Base-by-base conservation (phyloP, 2,329 filamentous ascomycete species). In the Laburnicola sp. region DNA sequence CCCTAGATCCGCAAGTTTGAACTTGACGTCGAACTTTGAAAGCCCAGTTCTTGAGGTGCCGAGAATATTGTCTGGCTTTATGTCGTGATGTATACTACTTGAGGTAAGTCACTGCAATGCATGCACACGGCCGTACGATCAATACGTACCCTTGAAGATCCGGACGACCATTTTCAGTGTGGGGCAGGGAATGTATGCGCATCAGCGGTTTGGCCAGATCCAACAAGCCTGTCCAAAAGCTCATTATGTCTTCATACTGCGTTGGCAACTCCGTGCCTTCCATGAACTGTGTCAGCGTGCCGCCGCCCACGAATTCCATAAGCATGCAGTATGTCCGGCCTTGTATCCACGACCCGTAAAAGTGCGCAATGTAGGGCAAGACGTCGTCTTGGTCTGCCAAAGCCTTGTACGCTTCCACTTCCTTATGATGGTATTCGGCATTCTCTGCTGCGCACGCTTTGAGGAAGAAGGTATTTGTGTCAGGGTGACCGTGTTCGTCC, bases 51-150 rank as follows among this genome's bases (percentile, higher is more conserved):
- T 28, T 2, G 55, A 31, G 0, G 70, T 59, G 0, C 62, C 63
- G 52, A 78, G 71, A 32, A 78, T 75, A 39, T 78, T 78, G 28
- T 72, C 66, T 22, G 74, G 66, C 54, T 78, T 78, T 47, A 79
- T 61, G 64, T 79, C 76, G 6, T 71, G 66, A 45, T 78, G 75
- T 59, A 73, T 72, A 1, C 73, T 76, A 9, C 1, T 28, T 2
- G 2, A 3, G 31, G 21, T 50, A 8, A 52, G 43, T 22, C 40
- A 41, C 4, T 35, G 26, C 3, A 8, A 9, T 30, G 22, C 22
- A 11, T 10, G 26, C 22, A 41, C 21, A 23, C 27, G 9, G n/a
- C 6, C 27, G 10, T n/a, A 37, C 6, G 9, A 6, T 23, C 10
- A 10, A 5, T 32, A 32, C 21, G 6, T 22, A 54, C 54, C 54